Percentiles rank a stretch among this genome's conserved stretches.
phyloP scores from a whole-genome alignment of 768 basidiomycete species.

The Crepidotus variabilis region DNA sequence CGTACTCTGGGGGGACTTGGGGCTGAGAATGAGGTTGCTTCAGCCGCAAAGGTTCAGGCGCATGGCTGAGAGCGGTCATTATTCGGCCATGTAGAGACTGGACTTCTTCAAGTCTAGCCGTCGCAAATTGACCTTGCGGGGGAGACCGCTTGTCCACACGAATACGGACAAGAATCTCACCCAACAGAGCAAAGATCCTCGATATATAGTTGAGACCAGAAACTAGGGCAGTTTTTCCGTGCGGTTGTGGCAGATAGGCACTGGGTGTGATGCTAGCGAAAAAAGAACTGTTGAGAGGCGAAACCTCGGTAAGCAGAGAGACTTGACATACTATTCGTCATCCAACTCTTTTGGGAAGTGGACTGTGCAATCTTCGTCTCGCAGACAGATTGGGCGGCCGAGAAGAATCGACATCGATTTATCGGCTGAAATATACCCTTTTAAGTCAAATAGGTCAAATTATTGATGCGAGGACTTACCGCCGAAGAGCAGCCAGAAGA shows the following conservation, averaged over 20 bases:
- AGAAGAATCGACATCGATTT: constrained; percentile 87
- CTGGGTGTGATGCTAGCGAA: constrained; percentile 71
- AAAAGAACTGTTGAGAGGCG: constrained; percentile 19
- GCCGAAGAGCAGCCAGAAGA: constrained; percentile 88
- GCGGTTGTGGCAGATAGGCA: constrained; percentile 83
- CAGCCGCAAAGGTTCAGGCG: constrained; percentile 71
- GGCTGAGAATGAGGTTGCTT: constrained; percentile 51
- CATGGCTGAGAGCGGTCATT: constrained; percentile 66
- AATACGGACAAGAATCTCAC: constrained; percentile 84
- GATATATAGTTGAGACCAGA: constrained; percentile 87
- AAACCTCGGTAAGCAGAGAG: constrained; percentile 24
- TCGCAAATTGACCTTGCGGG: constrained; percentile 81
- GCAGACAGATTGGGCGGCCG: constrained; percentile 79
- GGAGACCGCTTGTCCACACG: constrained; percentile 85
- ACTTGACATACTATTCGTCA: constrained; percentile 71
- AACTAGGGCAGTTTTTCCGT: constrained; percentile 79
- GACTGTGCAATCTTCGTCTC: constrained; percentile 88
- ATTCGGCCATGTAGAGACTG: constrained; percentile 77
- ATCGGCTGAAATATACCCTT: constrained; percentile 51
- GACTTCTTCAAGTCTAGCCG: constrained; percentile 80
- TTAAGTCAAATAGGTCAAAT: constrained; percentile 8
- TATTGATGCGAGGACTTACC: constrained; percentile 41
- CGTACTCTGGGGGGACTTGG: constrained; percentile 54
- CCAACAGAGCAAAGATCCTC: constrained; percentile 80
- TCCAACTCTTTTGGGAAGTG: constrained; percentile 87